Percentiles rank a stretch among this genome's conserved stretches.
phyloP scores from a whole-genome alignment of 2,329 filamentous ascomycete species.

The Fusarium veterinarium region DNA sequence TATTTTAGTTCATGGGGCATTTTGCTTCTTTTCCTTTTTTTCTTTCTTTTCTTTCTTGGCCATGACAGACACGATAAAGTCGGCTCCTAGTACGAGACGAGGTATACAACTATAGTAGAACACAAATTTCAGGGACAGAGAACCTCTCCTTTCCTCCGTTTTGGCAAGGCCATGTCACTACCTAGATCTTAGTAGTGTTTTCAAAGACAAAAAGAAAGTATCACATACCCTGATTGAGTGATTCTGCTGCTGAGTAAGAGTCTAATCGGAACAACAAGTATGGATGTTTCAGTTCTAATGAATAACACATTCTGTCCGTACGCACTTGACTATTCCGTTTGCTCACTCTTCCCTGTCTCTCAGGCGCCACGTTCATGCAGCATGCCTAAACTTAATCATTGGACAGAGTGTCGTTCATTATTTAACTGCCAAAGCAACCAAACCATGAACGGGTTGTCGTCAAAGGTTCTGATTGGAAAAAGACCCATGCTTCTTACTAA shows the following conservation, averaged over 20 bases:
- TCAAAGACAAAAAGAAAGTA: neutral
- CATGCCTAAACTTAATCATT: constrained; percentile 4
- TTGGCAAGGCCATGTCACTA: neutral
- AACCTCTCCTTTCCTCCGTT: neutral
- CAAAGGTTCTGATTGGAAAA: constrained; percentile 9
- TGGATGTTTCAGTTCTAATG: constrained; percentile 1
- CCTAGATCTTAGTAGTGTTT: neutral
- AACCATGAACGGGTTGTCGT: neutral
- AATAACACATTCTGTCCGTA: neutral
- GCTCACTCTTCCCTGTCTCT: neutral
- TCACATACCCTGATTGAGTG: constrained; percentile 4
- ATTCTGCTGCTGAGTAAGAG: constrained; percentile 1
- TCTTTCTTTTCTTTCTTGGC: neutral
- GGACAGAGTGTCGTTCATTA: constrained; percentile 3
- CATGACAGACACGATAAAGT: neutral
- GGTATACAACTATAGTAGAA: neutral
- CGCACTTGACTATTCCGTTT: neutral
- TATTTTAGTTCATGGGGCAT: neutral
- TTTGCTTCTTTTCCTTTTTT: neutral
- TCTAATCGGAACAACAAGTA: constrained; percentile 4
- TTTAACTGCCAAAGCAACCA: neutral
- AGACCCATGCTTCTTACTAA: neutral
- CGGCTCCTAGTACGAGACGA: neutral
- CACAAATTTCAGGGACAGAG: neutral
- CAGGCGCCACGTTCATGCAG: neutral